A percentile compares a stretch with the other conserved stretches of the same genome.
phyloP scores from a whole-genome alignment of 495 filamentous ascomycete species.

The Opeltia flavorubescens region DNA sequence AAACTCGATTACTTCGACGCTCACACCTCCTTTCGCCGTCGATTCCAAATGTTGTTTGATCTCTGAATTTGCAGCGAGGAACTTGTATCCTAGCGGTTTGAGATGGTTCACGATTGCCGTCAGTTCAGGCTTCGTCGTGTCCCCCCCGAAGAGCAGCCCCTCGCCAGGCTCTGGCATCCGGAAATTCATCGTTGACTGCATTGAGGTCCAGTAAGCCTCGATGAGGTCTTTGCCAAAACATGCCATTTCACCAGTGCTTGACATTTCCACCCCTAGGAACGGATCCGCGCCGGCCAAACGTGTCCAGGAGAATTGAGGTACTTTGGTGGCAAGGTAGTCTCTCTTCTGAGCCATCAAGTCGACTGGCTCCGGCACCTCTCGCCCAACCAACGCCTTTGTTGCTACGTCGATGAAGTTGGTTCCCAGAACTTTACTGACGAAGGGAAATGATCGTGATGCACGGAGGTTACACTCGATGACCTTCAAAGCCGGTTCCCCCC shows the following conservation, averaged over 20 bases:
- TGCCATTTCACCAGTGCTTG: conserved; percentile 91
- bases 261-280: conserved; percentile 96
- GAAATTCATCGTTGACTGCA: conserved; percentile 99
- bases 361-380: conserved; percentile 69
- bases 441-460: conserved; percentile 94
- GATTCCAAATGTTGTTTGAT: conserved; percentile 76
- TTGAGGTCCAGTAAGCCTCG: conserved; percentile 92
- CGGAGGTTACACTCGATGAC: conserved; percentile 98
- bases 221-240: conserved; percentile 93
- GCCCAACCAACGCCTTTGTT: conserved; percentile 80
- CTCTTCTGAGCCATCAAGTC: conserved; percentile 83
- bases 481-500: conserved; percentile 63
- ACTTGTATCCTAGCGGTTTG: conserved; percentile 78
- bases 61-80: conserved; percentile 68
- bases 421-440: conserved; percentile 91
- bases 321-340: conserved; percentile 90
- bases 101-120: conserved; percentile 69
- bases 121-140: conserved; percentile 51
- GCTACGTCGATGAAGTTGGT: conserved; percentile 96
- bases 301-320: conserved; percentile 97
- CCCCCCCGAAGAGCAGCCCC: conserved; percentile 87
- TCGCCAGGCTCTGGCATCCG: conserved; percentile 82
- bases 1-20: conserved; percentile 90
- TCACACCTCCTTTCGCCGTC: conserved; percentile 39
- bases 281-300: conserved; percentile 96